Conservation (phyloP, 441 rosid genomes). For the Erysimum cheiri region DNA sequence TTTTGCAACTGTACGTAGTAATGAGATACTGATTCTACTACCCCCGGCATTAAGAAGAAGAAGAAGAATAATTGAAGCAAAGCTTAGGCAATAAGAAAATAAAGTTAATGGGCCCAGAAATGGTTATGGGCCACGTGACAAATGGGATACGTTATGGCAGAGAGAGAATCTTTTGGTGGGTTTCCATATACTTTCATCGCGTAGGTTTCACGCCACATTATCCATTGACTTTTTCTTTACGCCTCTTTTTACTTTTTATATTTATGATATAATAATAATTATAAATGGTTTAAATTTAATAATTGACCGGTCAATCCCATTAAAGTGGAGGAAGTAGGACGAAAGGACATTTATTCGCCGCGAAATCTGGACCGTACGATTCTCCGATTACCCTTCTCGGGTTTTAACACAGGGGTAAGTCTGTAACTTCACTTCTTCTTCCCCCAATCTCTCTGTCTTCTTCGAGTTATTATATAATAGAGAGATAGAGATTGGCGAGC, state of each 20-base stretch:
- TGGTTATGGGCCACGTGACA: constrained; percentile 44
- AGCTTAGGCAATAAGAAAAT: constrained; percentile 1
- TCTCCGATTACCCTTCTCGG: constrained; percentile 30
- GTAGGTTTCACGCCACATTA: constrained; percentile 49
- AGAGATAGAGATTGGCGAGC: constrained; percentile 26
- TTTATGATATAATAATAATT: too few species aligned
- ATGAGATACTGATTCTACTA: constrained; percentile 21
- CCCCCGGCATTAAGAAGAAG: background rate
- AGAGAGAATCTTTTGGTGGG: constrained; percentile 29
- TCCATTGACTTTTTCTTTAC: constrained; percentile 40
- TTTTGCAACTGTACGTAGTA: background rate
- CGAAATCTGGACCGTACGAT: constrained; percentile 46
- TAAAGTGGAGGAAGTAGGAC: constrained; percentile 37
- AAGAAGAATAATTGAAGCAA: constrained; percentile 2
- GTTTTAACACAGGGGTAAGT: constrained; percentile 24
- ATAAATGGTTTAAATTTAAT: background rate
- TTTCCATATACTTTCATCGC: constrained; percentile 27
- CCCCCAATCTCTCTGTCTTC: constrained; percentile 32
- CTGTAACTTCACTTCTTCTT: background rate
- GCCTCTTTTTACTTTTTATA: background rate
- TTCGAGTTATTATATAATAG: too few species aligned
- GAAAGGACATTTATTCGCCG: constrained; percentile 46
- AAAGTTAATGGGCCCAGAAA: constrained; percentile 26
- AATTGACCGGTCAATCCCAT: constrained; percentile 40
- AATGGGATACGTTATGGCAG: constrained; percentile 29